Evolutionary conservation across 169 alveolate genomes (phyloP), one percentile per base, ranked within the genome.

Genomic region (Theileria orientalis): DNA sequence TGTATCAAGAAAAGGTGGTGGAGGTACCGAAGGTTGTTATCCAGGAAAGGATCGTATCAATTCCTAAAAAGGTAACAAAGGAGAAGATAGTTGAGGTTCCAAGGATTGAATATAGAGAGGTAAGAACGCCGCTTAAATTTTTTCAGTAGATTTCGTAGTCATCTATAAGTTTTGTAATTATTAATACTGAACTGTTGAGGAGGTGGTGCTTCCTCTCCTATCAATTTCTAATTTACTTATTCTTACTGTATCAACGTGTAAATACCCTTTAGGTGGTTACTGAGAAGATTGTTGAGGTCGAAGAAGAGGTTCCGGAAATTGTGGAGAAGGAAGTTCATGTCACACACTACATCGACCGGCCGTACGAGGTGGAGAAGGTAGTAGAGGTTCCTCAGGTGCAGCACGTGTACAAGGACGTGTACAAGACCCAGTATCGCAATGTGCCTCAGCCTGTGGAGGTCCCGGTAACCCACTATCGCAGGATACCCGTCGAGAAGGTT

Each of bases 361-460:
- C 93, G 8, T 80, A 70, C 49, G 95, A 90, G 67, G 95, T 92
- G 27, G 97, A 94, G 82, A 93, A 92, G 68, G 92, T 94, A 35
- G 95, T 94, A 5, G 97, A 94, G 60, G 97, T 94, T n/a, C 97
- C 97, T 30, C 96, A 94, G 66, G 89, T 94, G 41, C 84, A 86
- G 83, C 96, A 92, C 87, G 86, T 83, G 21, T 92, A 92, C 82
- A 86, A 90, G 86, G 92, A 92, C 67, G 95, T 92, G 66, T 89
- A 90, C 66, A 84, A 92, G 30, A 93, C 97, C 3, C 97, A 94
- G 74, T 94, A 94, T 87, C 93, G 97, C 69, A 95, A 94, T 47
- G 95, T 94, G n/a, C 97, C 97, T 14, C 91, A 94, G 62, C 97
- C 97, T 6, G 97, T 94, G 29, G 97, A 94, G 78, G 96, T 94